These are phyloP conservation scores for Nakazawaea wyomingensis DNA, from an alignment of 805 yeast species.

Conservation along the genomic window DNA sequence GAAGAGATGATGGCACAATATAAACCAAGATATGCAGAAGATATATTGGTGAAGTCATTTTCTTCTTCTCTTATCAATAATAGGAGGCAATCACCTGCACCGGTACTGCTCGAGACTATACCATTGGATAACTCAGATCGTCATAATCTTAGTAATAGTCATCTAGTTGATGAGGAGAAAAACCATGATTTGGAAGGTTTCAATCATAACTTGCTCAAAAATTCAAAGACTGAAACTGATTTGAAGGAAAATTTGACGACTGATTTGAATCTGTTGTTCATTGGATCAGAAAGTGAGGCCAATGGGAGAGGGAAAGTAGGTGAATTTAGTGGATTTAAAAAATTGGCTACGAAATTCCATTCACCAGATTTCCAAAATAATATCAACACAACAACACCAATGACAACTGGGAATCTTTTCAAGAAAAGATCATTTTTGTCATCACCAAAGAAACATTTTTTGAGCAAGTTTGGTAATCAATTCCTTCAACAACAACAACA, in stretches of 20 bases:
- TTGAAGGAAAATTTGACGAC: not conserved
- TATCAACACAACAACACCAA: not conserved
- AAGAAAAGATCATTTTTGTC: slow-evolving; percentile 5
- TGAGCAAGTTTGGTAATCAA: slow-evolving; percentile 8
- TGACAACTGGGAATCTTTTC: not conserved
- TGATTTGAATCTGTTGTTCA: not conserved
- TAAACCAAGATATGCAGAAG: not conserved
- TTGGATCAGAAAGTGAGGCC: not conserved
- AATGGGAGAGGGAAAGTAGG: slow-evolving; percentile 3
- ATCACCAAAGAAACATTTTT: slow-evolving; percentile 11
- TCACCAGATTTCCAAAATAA: not conserved
- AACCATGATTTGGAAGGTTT: too few relatives aligned
- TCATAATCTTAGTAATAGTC: not conserved
- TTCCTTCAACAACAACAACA: slow-evolving; percentile 12
- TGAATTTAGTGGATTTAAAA: slow-evolving; percentile 7
- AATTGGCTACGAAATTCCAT: slow-evolving; percentile 8
- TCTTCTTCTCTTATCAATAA: slow-evolving; percentile 7
- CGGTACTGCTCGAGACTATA: slow-evolving; percentile 9
- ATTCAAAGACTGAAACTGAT: not conserved
- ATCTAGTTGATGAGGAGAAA: too few relatives aligned
- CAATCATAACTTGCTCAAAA: not conserved
- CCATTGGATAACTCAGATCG: slow-evolving; percentile 3
- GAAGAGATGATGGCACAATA: not conserved
- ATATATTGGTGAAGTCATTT: slow-evolving; percentile 8
- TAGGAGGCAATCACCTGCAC: slow-evolving; percentile 1